These are phyloP conservation scores for Tricholoma hemisulphureum DNA, from an alignment of 768 basidiomycete genomes.

Conservation along the genomic window DNA sequence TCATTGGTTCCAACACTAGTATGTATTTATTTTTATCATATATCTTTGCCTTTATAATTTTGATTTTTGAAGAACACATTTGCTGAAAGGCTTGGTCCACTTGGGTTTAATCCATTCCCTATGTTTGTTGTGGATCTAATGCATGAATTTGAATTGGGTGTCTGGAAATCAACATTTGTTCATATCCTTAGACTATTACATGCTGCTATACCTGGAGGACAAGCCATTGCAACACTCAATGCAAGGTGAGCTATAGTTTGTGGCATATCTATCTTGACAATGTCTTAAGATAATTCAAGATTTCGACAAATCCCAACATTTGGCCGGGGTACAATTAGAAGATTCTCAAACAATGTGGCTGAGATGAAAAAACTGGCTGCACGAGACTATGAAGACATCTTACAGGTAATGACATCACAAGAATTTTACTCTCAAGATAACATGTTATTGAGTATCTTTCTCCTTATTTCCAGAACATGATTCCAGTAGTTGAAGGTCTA, in stretches of 20 bases:
- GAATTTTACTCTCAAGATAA: background rate
- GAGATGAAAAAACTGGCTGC: conserved; percentile 29
- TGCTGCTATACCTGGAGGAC: conserved; percentile 2
- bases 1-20: conserved; percentile 15
- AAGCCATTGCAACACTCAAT: conserved; percentile 21
- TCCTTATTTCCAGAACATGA: background rate
- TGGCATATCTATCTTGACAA: background rate
- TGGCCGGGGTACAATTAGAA: conserved; percentile 18
- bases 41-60: background rate
- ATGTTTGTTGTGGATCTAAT: conserved; percentile 34
- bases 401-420: too few species aligned
- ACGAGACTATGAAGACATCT: conserved; percentile 30
- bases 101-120: conserved; percentile 22
- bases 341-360: conserved; percentile 24
- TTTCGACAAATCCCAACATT: conserved; percentile 14
- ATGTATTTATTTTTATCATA: background rate
- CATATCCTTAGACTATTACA: conserved; percentile 36
- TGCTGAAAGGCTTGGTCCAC: background rate
- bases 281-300: background rate
- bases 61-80: background rate
- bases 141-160: conserved; percentile 39
- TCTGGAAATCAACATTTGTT: conserved; percentile 33
- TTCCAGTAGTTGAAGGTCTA: conserved; percentile 23
- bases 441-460: background rate
- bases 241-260: conserved; percentile 11